These are phyloP conservation scores for Breviolum minutum DNA, from an alignment of 73 alveolate genomes.

Conservation along the genomic window DNA sequence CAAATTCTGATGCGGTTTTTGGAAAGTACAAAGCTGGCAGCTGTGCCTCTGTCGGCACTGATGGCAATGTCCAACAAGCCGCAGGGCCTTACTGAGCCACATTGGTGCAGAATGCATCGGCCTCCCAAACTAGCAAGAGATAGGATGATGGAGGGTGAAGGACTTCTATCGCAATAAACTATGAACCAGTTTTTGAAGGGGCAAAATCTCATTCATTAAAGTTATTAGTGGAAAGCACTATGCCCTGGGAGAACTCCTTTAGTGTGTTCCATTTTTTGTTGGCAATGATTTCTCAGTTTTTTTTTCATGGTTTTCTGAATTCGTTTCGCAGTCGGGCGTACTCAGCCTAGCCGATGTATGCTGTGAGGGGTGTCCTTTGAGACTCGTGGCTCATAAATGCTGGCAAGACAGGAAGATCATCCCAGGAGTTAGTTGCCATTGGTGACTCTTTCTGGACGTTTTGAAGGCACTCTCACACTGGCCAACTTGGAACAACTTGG, in stretches of 20 bases:
- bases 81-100: constrained; percentile 65
- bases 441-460: no score
- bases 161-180: neutral
- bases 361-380: no score
- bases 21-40: constrained; percentile 96
- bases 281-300: neutral
- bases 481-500: no score
- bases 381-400: no score
- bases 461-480: no score
- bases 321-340: no score
- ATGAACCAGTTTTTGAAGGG: neutral
- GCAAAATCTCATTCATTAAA: neutral
- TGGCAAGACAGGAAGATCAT: no score
- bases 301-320: no score
- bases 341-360: no score
- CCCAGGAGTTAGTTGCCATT: no score
- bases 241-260: neutral
- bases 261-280: neutral
- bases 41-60: constrained; percentile 76
- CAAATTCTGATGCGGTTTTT: constrained; percentile 97
- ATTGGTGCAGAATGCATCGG: neutral
- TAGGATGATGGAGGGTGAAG: neutral
- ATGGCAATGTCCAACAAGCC: constrained; percentile 65
- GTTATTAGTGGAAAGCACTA: neutral
- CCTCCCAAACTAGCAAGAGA: neutral